A percentile compares a stretch with the other conserved stretches of the same genome.
These are phyloP conservation scores for Ophiostoma pallidulum DNA, from an alignment of 2,329 filamentous ascomycete genomes.

Conservation along the genomic window DNA sequence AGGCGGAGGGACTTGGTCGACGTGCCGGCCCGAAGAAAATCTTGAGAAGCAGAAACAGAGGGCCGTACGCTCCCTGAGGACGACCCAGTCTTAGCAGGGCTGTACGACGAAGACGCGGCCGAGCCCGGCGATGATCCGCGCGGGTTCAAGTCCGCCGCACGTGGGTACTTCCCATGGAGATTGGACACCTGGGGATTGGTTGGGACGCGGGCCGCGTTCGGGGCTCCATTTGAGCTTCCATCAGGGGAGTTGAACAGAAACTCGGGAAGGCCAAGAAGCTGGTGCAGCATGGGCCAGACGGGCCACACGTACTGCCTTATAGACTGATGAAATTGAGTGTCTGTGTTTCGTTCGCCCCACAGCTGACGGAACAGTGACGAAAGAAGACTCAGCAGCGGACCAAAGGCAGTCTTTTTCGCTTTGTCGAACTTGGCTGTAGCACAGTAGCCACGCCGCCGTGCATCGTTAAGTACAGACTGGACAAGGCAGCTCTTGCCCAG, in stretches of 20 bases:
- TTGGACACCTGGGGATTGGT: slow-evolving; percentile 26
- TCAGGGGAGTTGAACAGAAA: slow-evolving; percentile 44
- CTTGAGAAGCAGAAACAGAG: slow-evolving; percentile 44
- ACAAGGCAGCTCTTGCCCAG: slow-evolving; percentile 58
- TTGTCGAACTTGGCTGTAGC: slow-evolving; percentile 58
- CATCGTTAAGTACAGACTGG: slow-evolving; percentile 52
- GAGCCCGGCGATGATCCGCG: slow-evolving; percentile 27
- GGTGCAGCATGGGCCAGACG: slow-evolving; percentile 55
- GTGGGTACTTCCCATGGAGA: slow-evolving; percentile 21
- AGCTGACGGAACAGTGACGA: slow-evolving; percentile 59
- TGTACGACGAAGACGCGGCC: slow-evolving; percentile 31
- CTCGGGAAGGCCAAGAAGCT: slow-evolving; percentile 54
- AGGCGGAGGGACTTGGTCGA: slow-evolving; percentile 61
- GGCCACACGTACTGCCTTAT: slow-evolving; percentile 54
- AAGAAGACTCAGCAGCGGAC: slow-evolving; percentile 53
- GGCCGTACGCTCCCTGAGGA: slow-evolving; percentile 27
- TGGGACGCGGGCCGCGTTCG: slow-evolving; percentile 25
- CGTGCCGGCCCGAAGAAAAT: slow-evolving; percentile 48
- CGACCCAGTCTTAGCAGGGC: slow-evolving; percentile 16
- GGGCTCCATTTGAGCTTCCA: background rate
- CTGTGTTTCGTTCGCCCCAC: slow-evolving; percentile 56
- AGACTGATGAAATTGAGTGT: slow-evolving; percentile 52
- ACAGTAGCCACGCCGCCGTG: slow-evolving; percentile 52
- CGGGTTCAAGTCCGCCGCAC: slow-evolving; percentile 18
- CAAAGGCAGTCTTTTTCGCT: slow-evolving; percentile 50